phyloP scores from a whole-genome alignment of 2,329 filamentous ascomycete genomes.

The Colletotrichum sp. region DNA sequence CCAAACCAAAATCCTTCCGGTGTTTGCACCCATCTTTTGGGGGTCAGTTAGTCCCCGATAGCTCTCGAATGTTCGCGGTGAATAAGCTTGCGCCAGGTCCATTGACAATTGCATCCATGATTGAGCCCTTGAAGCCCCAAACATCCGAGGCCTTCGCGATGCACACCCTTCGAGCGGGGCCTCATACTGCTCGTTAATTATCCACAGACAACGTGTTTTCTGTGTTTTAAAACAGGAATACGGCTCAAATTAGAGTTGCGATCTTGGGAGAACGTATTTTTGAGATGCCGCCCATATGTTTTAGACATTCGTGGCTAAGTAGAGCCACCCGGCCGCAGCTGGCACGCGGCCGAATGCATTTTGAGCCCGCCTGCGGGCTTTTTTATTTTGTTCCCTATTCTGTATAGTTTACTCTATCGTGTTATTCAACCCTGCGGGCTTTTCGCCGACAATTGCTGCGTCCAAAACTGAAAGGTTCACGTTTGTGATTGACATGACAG shows the following conservation, averaged over 20 bases:
- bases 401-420: no score
- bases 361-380: background rate
- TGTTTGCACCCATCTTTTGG: constrained; percentile 21
- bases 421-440: no score
- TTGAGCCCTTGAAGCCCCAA: background rate
- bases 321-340: background rate
- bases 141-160: background rate
- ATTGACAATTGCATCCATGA: background rate
- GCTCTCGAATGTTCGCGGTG: background rate
- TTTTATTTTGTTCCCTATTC: no score
- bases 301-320: no score
- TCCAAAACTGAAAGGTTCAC: background rate
- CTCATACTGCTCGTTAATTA: background rate
- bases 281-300: background rate
- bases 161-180: background rate
- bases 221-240: background rate
- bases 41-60: background rate
- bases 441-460: background rate
- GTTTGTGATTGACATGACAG: background rate
- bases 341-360: background rate
- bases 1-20: background rate
- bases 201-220: background rate
- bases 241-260: background rate
- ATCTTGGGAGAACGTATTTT: background rate
- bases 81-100: background rate